These are phyloP conservation scores for Diospyros kaki DNA, from an alignment of 148 eudicot species.

Conservation along the genomic window DNA sequence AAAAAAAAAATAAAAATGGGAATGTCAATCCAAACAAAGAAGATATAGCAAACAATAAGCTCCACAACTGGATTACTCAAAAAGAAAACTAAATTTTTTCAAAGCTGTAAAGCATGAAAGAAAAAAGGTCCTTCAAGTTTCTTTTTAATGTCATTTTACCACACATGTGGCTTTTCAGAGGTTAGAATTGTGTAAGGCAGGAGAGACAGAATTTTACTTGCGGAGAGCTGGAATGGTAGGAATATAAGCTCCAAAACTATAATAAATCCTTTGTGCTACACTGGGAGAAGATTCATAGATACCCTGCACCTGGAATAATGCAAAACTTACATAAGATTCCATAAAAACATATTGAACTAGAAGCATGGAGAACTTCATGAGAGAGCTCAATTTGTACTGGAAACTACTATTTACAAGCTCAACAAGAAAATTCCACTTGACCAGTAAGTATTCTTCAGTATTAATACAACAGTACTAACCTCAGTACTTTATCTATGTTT, in stretches of 20 bases:
- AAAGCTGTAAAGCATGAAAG: background rate
- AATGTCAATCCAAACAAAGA: background rate
- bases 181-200: too few relatives aligned
- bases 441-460: too few relatives aligned
- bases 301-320: slow-evolving; percentile 58
- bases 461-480: too few relatives aligned
- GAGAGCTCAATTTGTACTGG: background rate
- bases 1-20: background rate
- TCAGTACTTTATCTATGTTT: too few relatives aligned
- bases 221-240: slow-evolving; percentile 76
- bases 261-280: slow-evolving; percentile 58
- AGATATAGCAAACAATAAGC: background rate
- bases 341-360: background rate
- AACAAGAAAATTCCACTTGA: background rate
- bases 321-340: slow-evolving; percentile 3
- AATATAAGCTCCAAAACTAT: slow-evolving; percentile 63
- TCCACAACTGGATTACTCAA: too few relatives aligned
- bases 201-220: slow-evolving; percentile 32
- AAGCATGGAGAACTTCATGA: background rate
- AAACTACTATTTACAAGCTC: background rate
- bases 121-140: background rate
- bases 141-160: background rate
- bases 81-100: background rate
- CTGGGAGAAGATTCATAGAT: slow-evolving; percentile 47
- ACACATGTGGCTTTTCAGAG: too few relatives aligned